These are phyloP conservation scores for Colletotrichum sp. DNA, from an alignment of 2,329 filamentous ascomycete species.

Conservation along the genomic window DNA sequence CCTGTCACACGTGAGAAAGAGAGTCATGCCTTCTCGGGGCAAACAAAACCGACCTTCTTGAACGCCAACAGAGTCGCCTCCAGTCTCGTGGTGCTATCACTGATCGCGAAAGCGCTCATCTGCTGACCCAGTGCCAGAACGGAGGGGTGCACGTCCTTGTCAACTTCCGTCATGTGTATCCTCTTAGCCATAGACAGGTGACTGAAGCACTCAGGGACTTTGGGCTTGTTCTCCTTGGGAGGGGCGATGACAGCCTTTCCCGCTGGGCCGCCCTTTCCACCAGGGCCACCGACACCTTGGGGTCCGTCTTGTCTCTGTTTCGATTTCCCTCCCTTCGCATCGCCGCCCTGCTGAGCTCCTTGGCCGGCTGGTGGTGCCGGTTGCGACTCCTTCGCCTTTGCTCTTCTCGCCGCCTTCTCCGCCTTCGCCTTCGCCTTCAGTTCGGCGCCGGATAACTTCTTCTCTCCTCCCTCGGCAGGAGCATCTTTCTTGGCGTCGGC, in stretches of 20 bases:
- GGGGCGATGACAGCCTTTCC: slow-evolving; percentile 38
- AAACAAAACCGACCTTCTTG: slow-evolving; percentile 67
- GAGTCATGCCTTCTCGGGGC: neutral
- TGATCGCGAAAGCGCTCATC: slow-evolving; percentile 86
- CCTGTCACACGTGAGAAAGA: slow-evolving; percentile 51
- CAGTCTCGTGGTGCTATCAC: slow-evolving; percentile 86
- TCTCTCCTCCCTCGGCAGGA: slow-evolving; percentile 34
- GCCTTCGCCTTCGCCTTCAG: slow-evolving; percentile 89
- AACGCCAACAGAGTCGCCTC: slow-evolving; percentile 89
- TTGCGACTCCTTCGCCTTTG: slow-evolving; percentile 68
- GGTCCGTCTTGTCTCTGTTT: slow-evolving; percentile 53
- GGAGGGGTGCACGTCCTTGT: slow-evolving; percentile 84
- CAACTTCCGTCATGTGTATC: slow-evolving; percentile 60
- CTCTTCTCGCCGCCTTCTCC: slow-evolving; percentile 87
- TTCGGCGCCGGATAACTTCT: slow-evolving; percentile 76
- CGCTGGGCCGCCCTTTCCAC: slow-evolving; percentile 37
- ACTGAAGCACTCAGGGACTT: slow-evolving; percentile 76
- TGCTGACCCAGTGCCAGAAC: slow-evolving; percentile 87
- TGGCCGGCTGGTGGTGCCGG: slow-evolving; percentile 41
- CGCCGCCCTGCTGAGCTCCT: slow-evolving; percentile 40
- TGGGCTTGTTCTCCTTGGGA: slow-evolving; percentile 60
- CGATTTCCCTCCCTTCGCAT: slow-evolving; percentile 51
- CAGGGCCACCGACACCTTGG: slow-evolving; percentile 30
- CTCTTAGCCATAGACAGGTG: slow-evolving; percentile 76
- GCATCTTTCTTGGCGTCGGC: neutral